Evolutionary conservation across 768 basidiomycete species (phyloP).

Genomic region (Phlegmacium glaucopus): DNA sequence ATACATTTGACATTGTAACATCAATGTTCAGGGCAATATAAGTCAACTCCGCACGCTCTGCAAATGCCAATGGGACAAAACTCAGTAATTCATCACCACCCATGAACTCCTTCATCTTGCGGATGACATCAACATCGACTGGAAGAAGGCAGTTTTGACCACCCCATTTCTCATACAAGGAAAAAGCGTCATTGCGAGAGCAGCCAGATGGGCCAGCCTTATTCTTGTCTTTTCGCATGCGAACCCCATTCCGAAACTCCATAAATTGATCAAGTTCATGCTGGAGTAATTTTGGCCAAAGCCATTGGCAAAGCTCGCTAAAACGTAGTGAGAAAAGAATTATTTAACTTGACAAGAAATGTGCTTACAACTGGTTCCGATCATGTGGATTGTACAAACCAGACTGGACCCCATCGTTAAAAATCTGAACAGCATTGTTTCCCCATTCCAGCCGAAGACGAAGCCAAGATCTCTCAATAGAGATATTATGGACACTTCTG

Average conservation of each 20-base stretch:
- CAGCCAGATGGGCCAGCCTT: constrained; percentile 34
- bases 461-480: constrained; percentile 33
- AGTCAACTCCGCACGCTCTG: constrained; percentile 11
- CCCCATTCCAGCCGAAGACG: constrained; percentile 27
- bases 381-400: constrained; percentile 23
- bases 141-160: constrained; percentile 24
- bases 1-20: constrained; percentile 23
- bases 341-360: constrained; percentile 1
- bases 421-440: constrained; percentile 24
- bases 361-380: constrained; percentile 24
- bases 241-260: constrained; percentile 20
- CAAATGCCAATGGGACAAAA: constrained; percentile 29
- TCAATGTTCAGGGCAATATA: constrained; percentile 15
- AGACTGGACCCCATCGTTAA: constrained; percentile 15
- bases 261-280: constrained; percentile 15
- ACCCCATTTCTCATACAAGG: constrained; percentile 20
- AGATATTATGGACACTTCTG: constrained; percentile 30
- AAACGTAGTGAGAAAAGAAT: constrained; percentile 1
- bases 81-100: constrained; percentile 27
- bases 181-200: constrained; percentile 30
- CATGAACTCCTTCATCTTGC: constrained; percentile 24
- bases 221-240: constrained; percentile 24
- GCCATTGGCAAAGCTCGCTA: constrained; percentile 24
- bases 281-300: constrained; percentile 26
- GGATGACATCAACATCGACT: constrained; percentile 20